A percentile compares a stretch with the other conserved stretches of the same genome.
phyloP scores from a whole-genome alignment of 768 basidiomycete species.

The Phaeotremella skinneri region DNA sequence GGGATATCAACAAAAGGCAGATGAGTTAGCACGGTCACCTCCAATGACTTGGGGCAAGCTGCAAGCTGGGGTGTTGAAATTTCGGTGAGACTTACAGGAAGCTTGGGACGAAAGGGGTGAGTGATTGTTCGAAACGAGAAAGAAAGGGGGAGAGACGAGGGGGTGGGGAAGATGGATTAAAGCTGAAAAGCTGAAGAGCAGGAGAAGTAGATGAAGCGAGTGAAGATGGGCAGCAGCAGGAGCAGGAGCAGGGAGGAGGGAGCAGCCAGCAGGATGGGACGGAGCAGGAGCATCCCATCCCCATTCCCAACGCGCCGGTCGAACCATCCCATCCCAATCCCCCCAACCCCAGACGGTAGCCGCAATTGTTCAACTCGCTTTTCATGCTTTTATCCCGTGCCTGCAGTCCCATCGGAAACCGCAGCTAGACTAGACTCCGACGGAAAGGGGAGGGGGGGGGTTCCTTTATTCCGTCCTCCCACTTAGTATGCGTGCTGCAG shows the following conservation, averaged over 20 bases:
- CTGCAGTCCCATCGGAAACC: no score
- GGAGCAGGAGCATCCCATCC: no score
- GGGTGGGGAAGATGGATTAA: neutral
- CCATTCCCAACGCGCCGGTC: no score
- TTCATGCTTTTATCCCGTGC: no score
- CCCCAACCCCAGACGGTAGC: neutral
- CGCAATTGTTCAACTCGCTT: no score
- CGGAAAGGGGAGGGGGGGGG: no score
- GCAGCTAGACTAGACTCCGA: no score
- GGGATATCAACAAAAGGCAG: neutral
- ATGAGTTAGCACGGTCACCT: neutral
- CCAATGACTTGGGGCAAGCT: no score
- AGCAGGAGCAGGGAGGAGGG: slow-evolving; percentile 3
- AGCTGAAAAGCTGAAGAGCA: slow-evolving; percentile 16
- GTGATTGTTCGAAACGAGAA: neutral
- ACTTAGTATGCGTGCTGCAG: no score
- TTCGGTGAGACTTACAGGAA: neutral
- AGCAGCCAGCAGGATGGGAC: neutral
- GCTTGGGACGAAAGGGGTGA: neutral
- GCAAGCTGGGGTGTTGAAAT: neutral
- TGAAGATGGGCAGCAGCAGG: neutral
- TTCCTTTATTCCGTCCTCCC: no score
- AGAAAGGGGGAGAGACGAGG: slow-evolving; percentile 6
- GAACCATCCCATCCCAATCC: neutral
- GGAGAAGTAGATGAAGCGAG: neutral